Conservation (phyloP, 805 yeast species). For the baker's yeast (Saccharomyces cerevisiae) region DNA sequence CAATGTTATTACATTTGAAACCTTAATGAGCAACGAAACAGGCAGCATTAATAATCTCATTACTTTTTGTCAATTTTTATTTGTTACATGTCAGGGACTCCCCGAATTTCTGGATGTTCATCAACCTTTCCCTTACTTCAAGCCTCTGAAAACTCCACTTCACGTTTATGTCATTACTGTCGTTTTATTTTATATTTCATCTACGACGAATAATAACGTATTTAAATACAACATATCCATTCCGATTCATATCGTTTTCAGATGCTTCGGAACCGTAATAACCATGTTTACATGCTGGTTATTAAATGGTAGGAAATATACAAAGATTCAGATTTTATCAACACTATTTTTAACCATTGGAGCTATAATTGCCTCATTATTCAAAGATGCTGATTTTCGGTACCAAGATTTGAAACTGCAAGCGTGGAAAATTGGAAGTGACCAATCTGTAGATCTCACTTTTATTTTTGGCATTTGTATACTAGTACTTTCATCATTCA, state of each 20-base stretch:
- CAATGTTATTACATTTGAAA: conserved; percentile 57
- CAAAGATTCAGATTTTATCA: conserved; percentile 39
- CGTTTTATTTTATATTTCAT: conserved; percentile 41
- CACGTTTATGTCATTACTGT: conserved; percentile 40
- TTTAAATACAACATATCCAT: conserved; percentile 51
- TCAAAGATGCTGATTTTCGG: conserved; percentile 24
- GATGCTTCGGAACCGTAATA: conserved; percentile 56
- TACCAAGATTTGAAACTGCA: conserved; percentile 4
- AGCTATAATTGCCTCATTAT: conserved; percentile 37
- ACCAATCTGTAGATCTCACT: conserved; percentile 1
- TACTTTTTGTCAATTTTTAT: conserved; percentile 51
- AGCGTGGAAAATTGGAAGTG: background rate
- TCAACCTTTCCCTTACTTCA: conserved; percentile 27
- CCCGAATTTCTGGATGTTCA: conserved; percentile 30
- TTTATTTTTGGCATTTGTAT: conserved; percentile 27
- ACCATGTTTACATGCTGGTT: conserved; percentile 50
- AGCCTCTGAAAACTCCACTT: conserved; percentile 35
- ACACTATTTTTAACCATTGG: conserved; percentile 49
- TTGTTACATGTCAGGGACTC: conserved; percentile 41
- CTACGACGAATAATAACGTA: conserved; percentile 50
- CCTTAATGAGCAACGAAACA: conserved; percentile 32
- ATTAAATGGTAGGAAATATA: conserved; percentile 40
- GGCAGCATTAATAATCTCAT: conserved; percentile 41
- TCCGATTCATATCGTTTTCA: conserved; percentile 57
- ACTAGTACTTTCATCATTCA: conserved; percentile 34